phyloP scores from a whole-genome alignment of 2,329 filamentous ascomycete species.

The Harringtonia lauricola region DNA sequence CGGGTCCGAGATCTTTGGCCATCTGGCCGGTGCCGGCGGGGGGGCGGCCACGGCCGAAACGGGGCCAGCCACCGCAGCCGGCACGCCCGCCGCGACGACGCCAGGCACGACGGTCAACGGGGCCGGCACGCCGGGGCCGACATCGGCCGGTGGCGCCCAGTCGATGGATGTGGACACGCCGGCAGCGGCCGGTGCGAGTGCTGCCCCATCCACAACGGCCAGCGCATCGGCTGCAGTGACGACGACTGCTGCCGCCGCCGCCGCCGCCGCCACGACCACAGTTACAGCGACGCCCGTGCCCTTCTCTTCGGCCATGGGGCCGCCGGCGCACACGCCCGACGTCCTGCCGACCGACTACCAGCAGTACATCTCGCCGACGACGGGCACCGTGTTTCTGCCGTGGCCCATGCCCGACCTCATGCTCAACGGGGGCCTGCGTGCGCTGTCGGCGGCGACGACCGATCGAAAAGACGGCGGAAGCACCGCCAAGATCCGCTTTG shows the following conservation, averaged over 20 bases:
- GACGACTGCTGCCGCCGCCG: neutral
- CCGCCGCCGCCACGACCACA: conserved; percentile 6
- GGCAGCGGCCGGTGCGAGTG: neutral
- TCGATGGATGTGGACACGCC: neutral
- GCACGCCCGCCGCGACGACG: neutral
- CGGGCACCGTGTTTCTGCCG: conserved; percentile 54
- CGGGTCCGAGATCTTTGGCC: conserved; percentile 16
- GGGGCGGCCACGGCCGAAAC: conserved; percentile 3
- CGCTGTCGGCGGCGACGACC: conserved; percentile 35
- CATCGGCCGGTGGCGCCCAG: neutral
- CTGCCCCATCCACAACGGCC: conserved; percentile 7
- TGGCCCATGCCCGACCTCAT: conserved; percentile 68
- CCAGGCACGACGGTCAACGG: neutral
- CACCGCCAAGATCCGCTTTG: conserved; percentile 6
- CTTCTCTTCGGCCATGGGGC: conserved; percentile 13
- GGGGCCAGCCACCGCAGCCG: conserved; percentile 6
- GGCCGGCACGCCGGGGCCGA: no score
- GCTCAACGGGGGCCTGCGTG: conserved; percentile 54
- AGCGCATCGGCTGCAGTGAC: no score
- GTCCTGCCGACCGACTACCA: conserved; percentile 37
- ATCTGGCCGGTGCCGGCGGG: neutral
- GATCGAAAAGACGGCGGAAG: neutral
- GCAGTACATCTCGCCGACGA: conserved; percentile 42
- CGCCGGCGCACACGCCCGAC: conserved; percentile 17
- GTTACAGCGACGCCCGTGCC: conserved; percentile 19